Conservation (phyloP, 192 early-diverging fungal species). For the Lobosporangium transversale region DNA sequence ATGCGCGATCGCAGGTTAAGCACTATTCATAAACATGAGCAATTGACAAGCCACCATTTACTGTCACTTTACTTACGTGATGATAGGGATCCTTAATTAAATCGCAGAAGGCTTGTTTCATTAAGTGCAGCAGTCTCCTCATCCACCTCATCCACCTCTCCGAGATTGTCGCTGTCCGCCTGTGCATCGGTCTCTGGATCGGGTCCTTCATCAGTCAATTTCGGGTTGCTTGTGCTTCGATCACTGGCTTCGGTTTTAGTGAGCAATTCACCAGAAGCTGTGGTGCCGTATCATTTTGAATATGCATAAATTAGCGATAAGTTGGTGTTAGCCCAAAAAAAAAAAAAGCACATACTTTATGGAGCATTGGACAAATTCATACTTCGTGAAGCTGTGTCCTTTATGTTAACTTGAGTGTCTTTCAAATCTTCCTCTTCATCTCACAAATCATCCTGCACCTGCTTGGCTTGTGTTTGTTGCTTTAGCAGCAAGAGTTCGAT, state of each 20-base stretch:
- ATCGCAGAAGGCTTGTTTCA: background rate
- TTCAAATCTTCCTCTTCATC: constrained; percentile 13
- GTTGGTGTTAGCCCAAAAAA: background rate
- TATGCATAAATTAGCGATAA: constrained; percentile 28
- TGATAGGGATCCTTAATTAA: background rate
- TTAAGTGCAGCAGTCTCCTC: background rate
- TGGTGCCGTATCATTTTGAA: constrained; percentile 44
- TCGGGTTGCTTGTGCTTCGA: constrained; percentile 10
- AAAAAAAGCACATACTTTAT: constrained; percentile 4
- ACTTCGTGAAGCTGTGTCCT: too few species aligned
- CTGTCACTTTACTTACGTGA: background rate
- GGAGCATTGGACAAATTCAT: too few species aligned
- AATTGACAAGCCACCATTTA: background rate
- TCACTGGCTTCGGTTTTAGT: background rate
- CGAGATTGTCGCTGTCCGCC: background rate
- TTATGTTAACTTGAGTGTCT: background rate
- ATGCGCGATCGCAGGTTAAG: background rate
- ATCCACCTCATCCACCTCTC: background rate
- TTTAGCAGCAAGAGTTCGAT: background rate
- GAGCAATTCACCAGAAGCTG: constrained; percentile 48
- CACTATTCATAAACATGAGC: background rate
- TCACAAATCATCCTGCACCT: constrained; percentile 8
- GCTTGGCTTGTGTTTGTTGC: background rate
- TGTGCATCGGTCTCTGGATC: background rate
- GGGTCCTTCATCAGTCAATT: constrained; percentile 24